Evolutionary conservation across 495 filamentous ascomycete genomes (phyloP), one percentile per base, ranked within the genome.

Genomic region (Hypoxylon crocopeplum): DNA sequence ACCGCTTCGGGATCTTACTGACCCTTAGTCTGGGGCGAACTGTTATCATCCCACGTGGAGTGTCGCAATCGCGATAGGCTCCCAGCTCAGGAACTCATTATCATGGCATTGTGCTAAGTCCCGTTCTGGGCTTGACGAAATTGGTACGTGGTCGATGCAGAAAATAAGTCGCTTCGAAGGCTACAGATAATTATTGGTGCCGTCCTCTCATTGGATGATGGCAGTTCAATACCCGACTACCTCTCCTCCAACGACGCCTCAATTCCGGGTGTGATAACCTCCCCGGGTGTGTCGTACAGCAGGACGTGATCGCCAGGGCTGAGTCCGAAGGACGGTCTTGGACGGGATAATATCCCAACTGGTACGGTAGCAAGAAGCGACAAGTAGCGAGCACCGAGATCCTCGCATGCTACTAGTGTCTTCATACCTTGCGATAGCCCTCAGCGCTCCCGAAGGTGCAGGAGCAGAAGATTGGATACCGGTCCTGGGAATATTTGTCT

Each of bases 231-330:
- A 50, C 3, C 50, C 39, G 55, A 41, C 33, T 29, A 29, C 32
- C 25, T 55, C 29, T 37, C 48, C 44, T 40, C 48, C 49, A 54
- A 38, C 30, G 29, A 8, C n/a, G 19, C 40, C 52, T 57, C 49
- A 44, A 38, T 57, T 15, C 17, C 41, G 39, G 36, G 53, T 39
- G 41, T 48, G 21, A 45, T 39, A 54, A 38, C 25, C 21, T 45
- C n/a, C 19, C 40, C 37, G 24, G 56, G 38, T 59, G 46, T 38
- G 56, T 64, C 19, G 56, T 58, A 62, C 42, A 20, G 48, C 60
- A 58, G 54, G 34, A 50, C 24, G 50, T 40, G 60, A 57, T 62
- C 61, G 44, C 49, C 56, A 65, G 66, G 62, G 57, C 48, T 54
- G 40, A 45, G 30, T 55, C 46, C 46, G 46, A 54, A 32, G 32